Percentiles rank a stretch among this genome's conserved stretches.
Conservation (phyloP, 129 eudicot species). For the Calendula officinalis region DNA sequence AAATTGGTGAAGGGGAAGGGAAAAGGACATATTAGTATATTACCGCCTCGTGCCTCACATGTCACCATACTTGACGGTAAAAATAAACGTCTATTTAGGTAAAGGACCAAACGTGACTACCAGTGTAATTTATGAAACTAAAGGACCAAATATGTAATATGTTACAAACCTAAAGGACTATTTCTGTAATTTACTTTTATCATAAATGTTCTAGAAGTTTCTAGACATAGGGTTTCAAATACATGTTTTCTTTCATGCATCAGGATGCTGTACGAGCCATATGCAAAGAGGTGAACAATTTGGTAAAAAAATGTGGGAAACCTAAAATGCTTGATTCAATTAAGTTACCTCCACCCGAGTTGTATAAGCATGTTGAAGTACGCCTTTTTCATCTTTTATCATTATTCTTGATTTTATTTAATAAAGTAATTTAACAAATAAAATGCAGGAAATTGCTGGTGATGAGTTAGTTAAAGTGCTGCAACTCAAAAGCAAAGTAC, state of each 20-base stretch:
- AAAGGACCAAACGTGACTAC: too few relatives aligned
- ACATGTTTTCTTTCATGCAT: background rate
- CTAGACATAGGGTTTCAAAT: too few relatives aligned
- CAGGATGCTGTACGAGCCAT: conserved; percentile 88
- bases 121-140: too few relatives aligned
- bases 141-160: too few relatives aligned
- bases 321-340: conserved; percentile 96
- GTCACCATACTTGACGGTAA: too few relatives aligned
- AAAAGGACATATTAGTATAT: too few relatives aligned
- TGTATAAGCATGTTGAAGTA: conserved; percentile 90
- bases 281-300: conserved; percentile 70
- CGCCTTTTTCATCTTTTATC: conserved; percentile 12
- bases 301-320: conserved; percentile 86
- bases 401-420: conserved; percentile 3
- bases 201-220: too few relatives aligned
- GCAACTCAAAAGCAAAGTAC: conserved; percentile 82
- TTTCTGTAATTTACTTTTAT: background rate
- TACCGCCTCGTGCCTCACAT: too few relatives aligned
- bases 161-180: background rate
- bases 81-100: too few relatives aligned
- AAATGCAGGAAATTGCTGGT: conserved; percentile 87
- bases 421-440: background rate
- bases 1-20: too few relatives aligned
- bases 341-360: conserved; percentile 87
- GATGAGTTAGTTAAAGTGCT: conserved; percentile 69